Conservation (phyloP, 495 filamentous ascomycete species). For the Poronia punctata region DNA sequence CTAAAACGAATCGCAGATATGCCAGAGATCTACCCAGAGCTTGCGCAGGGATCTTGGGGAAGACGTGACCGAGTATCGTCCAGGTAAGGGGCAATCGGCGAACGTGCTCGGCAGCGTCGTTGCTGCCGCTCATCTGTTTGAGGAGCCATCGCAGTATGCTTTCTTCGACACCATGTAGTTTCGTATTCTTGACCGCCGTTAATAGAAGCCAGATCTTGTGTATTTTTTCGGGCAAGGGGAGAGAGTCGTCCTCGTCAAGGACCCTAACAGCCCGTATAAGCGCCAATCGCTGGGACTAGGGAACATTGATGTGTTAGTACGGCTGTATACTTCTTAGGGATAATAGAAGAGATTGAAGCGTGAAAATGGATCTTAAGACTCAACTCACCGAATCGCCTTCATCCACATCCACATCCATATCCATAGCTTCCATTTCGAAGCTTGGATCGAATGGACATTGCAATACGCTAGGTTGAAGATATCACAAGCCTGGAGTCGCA, state of each 20-base stretch:
- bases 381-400: constrained; percentile 12
- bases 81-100: constrained; percentile 39
- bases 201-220: constrained; percentile 30
- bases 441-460: constrained; percentile 13
- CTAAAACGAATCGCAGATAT: constrained; percentile 33
- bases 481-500: not conserved
- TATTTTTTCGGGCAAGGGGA: constrained; percentile 33
- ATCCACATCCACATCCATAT: constrained; percentile 25
- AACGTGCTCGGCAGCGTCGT: constrained; percentile 33
- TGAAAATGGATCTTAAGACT: too few species aligned
- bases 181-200: constrained; percentile 20
- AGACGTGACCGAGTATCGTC: constrained; percentile 34
- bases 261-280: constrained; percentile 24
- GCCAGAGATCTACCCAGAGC: constrained; percentile 40
- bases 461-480: constrained; percentile 2
- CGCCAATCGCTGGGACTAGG: constrained; percentile 21
- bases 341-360: too few species aligned
- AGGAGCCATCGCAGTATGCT: constrained; percentile 43
- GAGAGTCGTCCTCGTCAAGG: constrained; percentile 33
- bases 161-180: constrained; percentile 40
- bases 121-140: constrained; percentile 39
- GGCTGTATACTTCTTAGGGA: too few species aligned
- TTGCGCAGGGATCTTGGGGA: constrained; percentile 35
- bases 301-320: not conserved
- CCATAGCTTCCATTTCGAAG: constrained; percentile 18